phyloP scores from a whole-genome alignment of 83 land plant species.

The Picea abies region DNA sequence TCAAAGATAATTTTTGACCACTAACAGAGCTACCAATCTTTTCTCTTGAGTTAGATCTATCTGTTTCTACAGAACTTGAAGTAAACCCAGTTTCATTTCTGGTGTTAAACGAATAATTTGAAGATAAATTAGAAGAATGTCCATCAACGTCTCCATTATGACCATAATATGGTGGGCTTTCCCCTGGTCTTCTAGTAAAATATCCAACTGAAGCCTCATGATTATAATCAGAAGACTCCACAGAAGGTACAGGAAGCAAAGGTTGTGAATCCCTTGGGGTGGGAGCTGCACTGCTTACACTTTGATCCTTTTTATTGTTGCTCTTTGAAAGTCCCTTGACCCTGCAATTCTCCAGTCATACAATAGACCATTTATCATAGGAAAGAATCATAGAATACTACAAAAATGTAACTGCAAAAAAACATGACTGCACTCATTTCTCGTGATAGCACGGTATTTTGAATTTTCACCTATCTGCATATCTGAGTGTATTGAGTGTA shows the following conservation, averaged over 20 bases:
- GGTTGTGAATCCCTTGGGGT: slow-evolving; percentile 39
- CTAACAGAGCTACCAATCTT: slow-evolving; percentile 22
- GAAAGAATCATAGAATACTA: not conserved
- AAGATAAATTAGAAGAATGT: slow-evolving; percentile 24
- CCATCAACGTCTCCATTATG: slow-evolving; percentile 33
- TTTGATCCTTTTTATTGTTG: slow-evolving; percentile 64
- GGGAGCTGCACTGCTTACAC: slow-evolving; percentile 17
- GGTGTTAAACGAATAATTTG: slow-evolving; percentile 29
- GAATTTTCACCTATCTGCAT: slow-evolving; percentile 88
- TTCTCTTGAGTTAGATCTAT: slow-evolving; percentile 36
- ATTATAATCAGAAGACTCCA: slow-evolving; percentile 31
- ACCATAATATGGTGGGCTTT: slow-evolving; percentile 22
- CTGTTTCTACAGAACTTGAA: slow-evolving; percentile 41
- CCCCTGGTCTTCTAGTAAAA: slow-evolving; percentile 29
- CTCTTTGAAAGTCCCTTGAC: slow-evolving; percentile 79
- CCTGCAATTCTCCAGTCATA: slow-evolving; percentile 32
- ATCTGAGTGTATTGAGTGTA: slow-evolving; percentile 96
- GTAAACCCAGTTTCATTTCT: slow-evolving; percentile 32
- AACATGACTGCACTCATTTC: not conserved
- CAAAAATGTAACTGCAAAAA: not conserved
- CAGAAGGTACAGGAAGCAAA: slow-evolving; percentile 27
- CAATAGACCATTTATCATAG: not conserved
- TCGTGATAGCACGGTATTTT: not conserved
- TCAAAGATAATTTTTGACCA: slow-evolving; percentile 23
- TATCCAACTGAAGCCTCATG: slow-evolving; percentile 45